These are phyloP conservation scores for Fusarium tupiense DNA, from an alignment of 2,329 filamentous ascomycete species.

Conservation along the genomic window DNA sequence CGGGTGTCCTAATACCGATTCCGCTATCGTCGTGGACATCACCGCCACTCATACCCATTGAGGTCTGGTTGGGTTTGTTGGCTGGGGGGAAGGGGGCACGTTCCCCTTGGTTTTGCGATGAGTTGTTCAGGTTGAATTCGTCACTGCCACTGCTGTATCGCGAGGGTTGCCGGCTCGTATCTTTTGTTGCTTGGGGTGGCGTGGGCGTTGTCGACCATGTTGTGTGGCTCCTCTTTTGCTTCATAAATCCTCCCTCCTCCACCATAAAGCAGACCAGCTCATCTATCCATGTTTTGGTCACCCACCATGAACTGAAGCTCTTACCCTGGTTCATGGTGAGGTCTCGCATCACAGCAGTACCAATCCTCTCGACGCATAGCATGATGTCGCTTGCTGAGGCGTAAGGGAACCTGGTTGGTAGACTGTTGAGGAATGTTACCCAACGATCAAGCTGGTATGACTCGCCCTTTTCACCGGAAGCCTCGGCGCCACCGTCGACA, in stretches of 20 bases:
- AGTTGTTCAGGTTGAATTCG: constrained; percentile 56
- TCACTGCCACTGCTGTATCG: constrained; percentile 59
- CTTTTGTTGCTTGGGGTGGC: constrained; percentile 50
- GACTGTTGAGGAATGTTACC: constrained; percentile 75
- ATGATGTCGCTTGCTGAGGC: constrained; percentile 78
- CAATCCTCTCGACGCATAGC: constrained; percentile 78
- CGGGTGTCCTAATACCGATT: constrained; percentile 75
- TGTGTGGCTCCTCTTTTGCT: constrained; percentile 57
- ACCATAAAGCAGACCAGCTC: constrained; percentile 93
- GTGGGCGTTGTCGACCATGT: constrained; percentile 37
- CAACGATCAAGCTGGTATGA: constrained; percentile 77
- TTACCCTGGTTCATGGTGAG: constrained; percentile 81
- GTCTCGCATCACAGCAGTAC: constrained; percentile 81
- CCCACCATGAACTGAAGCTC: constrained; percentile 93
- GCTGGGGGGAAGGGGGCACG: constrained; percentile 61
- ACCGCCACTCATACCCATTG: constrained; percentile 49
- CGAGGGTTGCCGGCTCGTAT: constrained; percentile 48
- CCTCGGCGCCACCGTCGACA: constrained; percentile 36
- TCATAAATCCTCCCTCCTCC: constrained; percentile 89
- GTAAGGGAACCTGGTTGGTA: constrained; percentile 78
- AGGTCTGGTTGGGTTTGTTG: constrained; percentile 55
- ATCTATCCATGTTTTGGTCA: constrained; percentile 94
- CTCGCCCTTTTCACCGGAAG: constrained; percentile 58
- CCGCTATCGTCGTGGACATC: constrained; percentile 76
- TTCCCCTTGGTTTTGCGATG: constrained; percentile 59